These are phyloP conservation scores for Auriculariales sp. DNA, from an alignment of 768 basidiomycete species.

Conservation along the genomic window DNA sequence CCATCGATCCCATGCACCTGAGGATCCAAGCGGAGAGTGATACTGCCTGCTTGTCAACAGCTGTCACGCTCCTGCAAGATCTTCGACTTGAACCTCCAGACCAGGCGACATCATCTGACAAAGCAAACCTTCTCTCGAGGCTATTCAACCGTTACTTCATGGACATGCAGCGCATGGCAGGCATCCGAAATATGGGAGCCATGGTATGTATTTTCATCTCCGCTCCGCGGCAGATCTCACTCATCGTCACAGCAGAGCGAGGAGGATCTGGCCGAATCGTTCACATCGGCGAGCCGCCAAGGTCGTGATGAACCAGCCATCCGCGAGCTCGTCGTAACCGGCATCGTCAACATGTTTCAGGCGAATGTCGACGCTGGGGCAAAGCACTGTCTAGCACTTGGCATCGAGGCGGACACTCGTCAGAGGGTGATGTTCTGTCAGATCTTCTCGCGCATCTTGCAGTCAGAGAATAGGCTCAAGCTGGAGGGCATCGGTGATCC, in stretches of 20 bases:
- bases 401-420: slow-evolving; percentile 54
- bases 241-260: not conserved
- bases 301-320: slow-evolving; percentile 22
- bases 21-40: slow-evolving; percentile 52
- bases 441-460: slow-evolving; percentile 68
- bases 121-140: slow-evolving; percentile 52
- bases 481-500: slow-evolving; percentile 49
- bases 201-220: not conserved
- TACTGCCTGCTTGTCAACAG: slow-evolving; percentile 54
- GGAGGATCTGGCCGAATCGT: not conserved
- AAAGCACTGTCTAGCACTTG: slow-evolving; percentile 71
- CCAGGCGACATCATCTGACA: slow-evolving; percentile 37
- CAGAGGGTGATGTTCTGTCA: slow-evolving; percentile 72
- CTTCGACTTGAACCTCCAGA: slow-evolving; percentile 50
- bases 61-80: slow-evolving; percentile 61
- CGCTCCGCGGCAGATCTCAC: not conserved
- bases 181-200: slow-evolving; percentile 36
- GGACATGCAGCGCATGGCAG: slow-evolving; percentile 9
- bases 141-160: slow-evolving; percentile 68
- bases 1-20: slow-evolving; percentile 5
- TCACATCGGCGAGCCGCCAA: not conserved
- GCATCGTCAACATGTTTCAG: slow-evolving; percentile 65
- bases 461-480: slow-evolving; percentile 65
- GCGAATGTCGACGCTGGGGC: slow-evolving; percentile 81
- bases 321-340: slow-evolving; percentile 64